Evolutionary conservation across 352 stramenopile species (phyloP).

Genomic region (Thraustochytrium striatum): DNA sequence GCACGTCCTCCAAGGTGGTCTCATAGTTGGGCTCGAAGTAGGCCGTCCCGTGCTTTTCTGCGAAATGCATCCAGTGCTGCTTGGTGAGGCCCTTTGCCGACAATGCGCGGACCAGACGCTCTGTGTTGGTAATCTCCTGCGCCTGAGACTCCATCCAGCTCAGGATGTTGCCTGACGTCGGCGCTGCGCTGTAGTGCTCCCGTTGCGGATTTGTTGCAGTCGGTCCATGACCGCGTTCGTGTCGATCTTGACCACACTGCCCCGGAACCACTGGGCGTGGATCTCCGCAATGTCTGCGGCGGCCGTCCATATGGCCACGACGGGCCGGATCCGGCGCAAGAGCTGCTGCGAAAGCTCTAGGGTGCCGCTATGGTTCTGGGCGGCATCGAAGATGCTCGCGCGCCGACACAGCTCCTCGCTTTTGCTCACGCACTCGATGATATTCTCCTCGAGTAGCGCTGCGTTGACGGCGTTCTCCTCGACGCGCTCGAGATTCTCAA

Average conservation of each 20-base stretch:
- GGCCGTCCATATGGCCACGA: constrained; percentile 10
- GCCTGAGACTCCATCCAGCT: background rate
- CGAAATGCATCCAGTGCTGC: constrained; percentile 14
- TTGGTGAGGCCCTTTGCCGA: background rate
- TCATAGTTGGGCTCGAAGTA: constrained; percentile 35
- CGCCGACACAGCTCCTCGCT: background rate
- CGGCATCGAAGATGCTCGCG: background rate
- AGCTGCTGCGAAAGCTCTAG: background rate
- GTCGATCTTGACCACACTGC: constrained; percentile 26
- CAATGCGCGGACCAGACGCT: constrained; percentile 7
- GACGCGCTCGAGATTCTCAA: background rate
- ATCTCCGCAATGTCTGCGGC: constrained; percentile 28
- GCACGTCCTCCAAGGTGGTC: constrained; percentile 9
- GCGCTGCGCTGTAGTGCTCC: background rate
- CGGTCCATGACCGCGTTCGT: constrained; percentile 4
- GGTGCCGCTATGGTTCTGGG: background rate
- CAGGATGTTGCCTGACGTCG: background rate
- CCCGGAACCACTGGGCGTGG: background rate
- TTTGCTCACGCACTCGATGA: background rate
- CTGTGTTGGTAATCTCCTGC: constrained; percentile 1
- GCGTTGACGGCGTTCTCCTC: constrained; percentile 31
- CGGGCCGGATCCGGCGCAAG: background rate
- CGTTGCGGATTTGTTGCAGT: background rate
- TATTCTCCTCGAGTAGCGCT: constrained; percentile 21
- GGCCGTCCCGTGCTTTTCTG: background rate